Evolutionary conservation across 1,284 basidiomycete species (phyloP), one percentile per base, ranked within the genome.

Genomic region (Rhodotorula mucilaginosa): DNA sequence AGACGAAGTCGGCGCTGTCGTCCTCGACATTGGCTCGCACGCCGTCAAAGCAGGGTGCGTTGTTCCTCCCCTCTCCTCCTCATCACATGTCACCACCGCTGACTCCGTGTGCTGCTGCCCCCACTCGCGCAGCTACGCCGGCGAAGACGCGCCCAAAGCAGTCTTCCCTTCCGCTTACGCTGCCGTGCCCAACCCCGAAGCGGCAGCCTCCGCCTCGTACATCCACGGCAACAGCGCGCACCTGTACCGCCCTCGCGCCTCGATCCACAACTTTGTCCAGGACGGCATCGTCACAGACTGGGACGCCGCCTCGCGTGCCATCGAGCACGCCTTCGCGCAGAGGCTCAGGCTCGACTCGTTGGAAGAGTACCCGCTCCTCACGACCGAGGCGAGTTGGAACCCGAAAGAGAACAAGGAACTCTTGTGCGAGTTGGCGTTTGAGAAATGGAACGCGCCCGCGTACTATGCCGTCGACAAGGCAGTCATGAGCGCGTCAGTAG

Each of bases 351-450:
- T 79, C 39, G 59, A 60, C 16, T 69, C 61, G n/a, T 70, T 82
- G 29, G 83, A 87, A 13, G 93, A 98, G 78, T 95, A 97, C 79
- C 97, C 97, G 2, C 82, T 98, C 51, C 86, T 99, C 65, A 87
- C 96, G 31, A 98, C 97, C 1, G 97, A 99, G 81, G 91, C 95
- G 2, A 89, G 95, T 7, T 99, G 96, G 94, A 98, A 97, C 80
- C 91, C 93, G 0, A 84, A 88, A 46, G 88, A 89, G 29, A 93
- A 95, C 79, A 85, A 96, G 61, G 94, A 98, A 82, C 86, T 89
- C 63, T 90, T 98, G 88, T 91, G 93, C 19, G 93, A 99, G 82
- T 89, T 99, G 69, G 93, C 96, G 83, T 99, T 99, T 80, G 97
- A 99, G 82, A 90, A 95, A 73, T 94, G 97, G 78, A 85, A 92